Percentiles rank a stretch among this genome's conserved stretches.
These are phyloP conservation scores for Curvularia eragrostidis DNA, from an alignment of 2,329 filamentous ascomycete species.

Conservation along the genomic window DNA sequence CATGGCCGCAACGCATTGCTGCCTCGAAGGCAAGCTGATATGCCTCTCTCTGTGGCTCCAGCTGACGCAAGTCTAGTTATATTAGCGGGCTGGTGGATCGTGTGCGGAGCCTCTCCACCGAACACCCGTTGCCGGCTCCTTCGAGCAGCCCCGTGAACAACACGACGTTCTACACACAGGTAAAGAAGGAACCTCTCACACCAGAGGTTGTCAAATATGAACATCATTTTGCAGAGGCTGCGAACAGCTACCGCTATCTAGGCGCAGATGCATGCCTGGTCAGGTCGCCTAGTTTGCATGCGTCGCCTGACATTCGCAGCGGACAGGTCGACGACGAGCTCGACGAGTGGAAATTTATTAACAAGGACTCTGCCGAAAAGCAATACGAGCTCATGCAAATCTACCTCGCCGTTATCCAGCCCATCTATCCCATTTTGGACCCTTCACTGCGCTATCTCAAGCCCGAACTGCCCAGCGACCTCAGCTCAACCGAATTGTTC, in stretches of 20 bases:
- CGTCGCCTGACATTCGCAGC: constrained; percentile 21
- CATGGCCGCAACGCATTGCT: constrained; percentile 42
- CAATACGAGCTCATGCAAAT: constrained; percentile 40
- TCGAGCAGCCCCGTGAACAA: constrained; percentile 25
- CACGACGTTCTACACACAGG: constrained; percentile 4
- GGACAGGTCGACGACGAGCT: constrained; percentile 30
- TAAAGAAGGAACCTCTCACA: constrained; percentile 24
- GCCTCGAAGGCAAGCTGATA: constrained; percentile 34
- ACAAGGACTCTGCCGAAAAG: constrained; percentile 34
- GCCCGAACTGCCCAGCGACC: constrained; percentile 30
- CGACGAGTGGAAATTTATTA: constrained; percentile 34
- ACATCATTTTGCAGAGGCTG: constrained; percentile 46
- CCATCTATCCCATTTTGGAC: constrained; percentile 43
- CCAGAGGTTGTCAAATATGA: constrained; percentile 33
- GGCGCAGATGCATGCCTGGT: constrained; percentile 45
- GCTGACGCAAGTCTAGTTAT: constrained; percentile 37
- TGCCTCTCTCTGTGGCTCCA: constrained; percentile 1
- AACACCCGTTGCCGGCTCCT: constrained; percentile 29
- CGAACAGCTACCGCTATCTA: constrained; percentile 44
- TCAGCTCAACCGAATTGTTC: constrained; percentile 38
- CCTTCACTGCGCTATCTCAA: constrained; percentile 34
- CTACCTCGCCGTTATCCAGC: constrained; percentile 39
- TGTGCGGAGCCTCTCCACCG: constrained; percentile 37
- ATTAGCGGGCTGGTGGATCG: constrained; percentile 46
- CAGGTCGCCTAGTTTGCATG: constrained; percentile 39